Base-by-base conservation (phyloP, 768 basidiomycete genomes). In the Panaeolus papilionaceus region DNA sequence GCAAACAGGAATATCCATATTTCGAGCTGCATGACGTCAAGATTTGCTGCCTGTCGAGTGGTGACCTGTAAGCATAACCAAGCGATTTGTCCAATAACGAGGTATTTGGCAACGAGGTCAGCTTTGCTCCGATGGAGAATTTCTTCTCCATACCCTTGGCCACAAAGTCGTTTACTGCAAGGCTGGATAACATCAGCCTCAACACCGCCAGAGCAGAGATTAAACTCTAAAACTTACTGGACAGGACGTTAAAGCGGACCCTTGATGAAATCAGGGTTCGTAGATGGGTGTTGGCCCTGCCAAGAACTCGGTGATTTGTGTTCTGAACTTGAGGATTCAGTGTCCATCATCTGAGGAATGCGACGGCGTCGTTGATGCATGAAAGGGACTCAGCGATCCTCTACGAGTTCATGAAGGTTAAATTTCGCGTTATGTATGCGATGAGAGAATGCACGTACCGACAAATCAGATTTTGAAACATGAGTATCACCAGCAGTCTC, bases 341-440 rank as follows among this genome's bases (percentile, higher is more conserved):
- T 66, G 64, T 11, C 70, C 69, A 45, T 78, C 81, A 68, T 88
- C 89, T 89, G 70, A 84, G 80, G 73, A 89, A 91, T 9, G 85
- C 86, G 45, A 86, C 86, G 3, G 89, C 89, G 38, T 86, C 84
- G 80, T 90, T 91, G 74, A 90, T 80, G 75, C 85, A 87, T 4
- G 88, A 89, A 18, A 83, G 72, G 76, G 86, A 85, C 65, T 77
- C 75, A 1, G 78, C 64, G 7, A 77, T 70, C 64, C 73, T 74
- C 75, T 80, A 23, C 37, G 28, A 40, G 44, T 18, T 28, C 14
- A 65, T 12, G 47, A 20, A 20, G 11, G n/a, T 37, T 66, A 3
- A 28, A 45, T 20, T 10, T 20, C 7, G 5, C n/a, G 5, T 14
- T 2, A 20, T 47, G 45, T 20, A 47, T 9, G 20, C 5, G n/a